Evolutionary conservation across 2,329 filamentous ascomycete genomes (phyloP).

Genomic region (Sporothrix brasiliensis): DNA sequence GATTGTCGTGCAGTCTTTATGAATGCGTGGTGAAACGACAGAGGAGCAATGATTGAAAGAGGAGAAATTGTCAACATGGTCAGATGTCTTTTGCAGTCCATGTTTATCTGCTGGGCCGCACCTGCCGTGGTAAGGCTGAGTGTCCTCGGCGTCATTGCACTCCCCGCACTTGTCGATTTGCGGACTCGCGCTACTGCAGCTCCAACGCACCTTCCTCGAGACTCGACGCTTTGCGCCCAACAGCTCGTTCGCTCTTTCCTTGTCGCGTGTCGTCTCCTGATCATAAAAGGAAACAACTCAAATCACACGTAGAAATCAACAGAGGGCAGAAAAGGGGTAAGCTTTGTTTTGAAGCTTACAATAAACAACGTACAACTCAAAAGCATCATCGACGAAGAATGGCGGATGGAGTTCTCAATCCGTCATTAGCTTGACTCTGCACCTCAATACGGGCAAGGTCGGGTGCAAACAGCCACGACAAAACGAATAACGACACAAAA

Average conservation of each 20-base stretch:
- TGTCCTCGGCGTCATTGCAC: neutral
- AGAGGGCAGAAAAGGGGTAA: neutral
- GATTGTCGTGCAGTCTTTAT: neutral
- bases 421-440: neutral
- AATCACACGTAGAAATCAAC: neutral
- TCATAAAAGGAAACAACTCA: neutral
- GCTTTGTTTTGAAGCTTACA: too few relatives aligned
- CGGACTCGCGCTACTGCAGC: constrained; percentile 5
- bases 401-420: neutral
- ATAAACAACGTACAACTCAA: too few relatives aligned
- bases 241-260: neutral
- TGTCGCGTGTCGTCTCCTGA: neutral
- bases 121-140: constrained; percentile 22
- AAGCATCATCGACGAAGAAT: neutral
- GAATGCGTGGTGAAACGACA: neutral
- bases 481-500: neutral
- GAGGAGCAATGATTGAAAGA: neutral
- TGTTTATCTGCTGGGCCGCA: neutral
- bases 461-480: neutral
- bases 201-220: constrained; percentile 1
- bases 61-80: constrained; percentile 4
- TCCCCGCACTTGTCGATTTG: constrained; percentile 27
- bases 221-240: neutral
- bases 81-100: neutral
- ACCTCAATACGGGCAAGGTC: neutral